These are phyloP conservation scores for Lolium rigidum DNA, from an alignment of 176 grass and related monocot species.

Conservation along the genomic window DNA sequence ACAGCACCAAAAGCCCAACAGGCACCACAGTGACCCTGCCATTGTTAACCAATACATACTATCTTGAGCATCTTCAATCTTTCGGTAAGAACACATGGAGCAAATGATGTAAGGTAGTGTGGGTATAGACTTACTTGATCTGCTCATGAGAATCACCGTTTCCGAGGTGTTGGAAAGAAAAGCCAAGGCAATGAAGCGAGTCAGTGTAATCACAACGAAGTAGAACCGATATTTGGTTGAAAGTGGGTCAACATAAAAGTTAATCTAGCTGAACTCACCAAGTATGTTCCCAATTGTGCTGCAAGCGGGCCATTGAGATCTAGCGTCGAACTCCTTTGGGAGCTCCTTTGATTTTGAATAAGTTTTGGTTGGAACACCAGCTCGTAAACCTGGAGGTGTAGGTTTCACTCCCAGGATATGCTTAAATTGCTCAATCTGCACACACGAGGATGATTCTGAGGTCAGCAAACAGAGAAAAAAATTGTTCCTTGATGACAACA, in stretches of 20 bases:
- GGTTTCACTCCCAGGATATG: slow-evolving; percentile 85
- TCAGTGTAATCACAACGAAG: slow-evolving; percentile 1
- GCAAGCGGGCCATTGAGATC: slow-evolving; percentile 76
- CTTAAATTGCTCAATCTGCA: slow-evolving; percentile 82
- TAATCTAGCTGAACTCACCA: slow-evolving; percentile 51
- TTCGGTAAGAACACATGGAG: background rate
- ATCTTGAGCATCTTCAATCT: slow-evolving; percentile 21
- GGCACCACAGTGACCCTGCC: slow-evolving; percentile 88
- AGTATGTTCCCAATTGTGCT: slow-evolving; percentile 86
- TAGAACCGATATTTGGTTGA: background rate
- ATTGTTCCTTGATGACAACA: background rate
- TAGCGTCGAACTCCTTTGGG: slow-evolving; percentile 81
- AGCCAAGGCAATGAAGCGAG: background rate
- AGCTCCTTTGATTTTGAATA: slow-evolving; percentile 58
- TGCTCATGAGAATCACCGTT: slow-evolving; percentile 43
- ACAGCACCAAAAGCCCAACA: slow-evolving; percentile 97
- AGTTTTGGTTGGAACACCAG: slow-evolving; percentile 51
- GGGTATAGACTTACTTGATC: slow-evolving; percentile 76
- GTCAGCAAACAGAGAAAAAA: background rate
- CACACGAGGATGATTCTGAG: background rate
- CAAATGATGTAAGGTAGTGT: slow-evolving; percentile 7
- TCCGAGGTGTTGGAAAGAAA: slow-evolving; percentile 17
- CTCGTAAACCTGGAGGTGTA: slow-evolving; percentile 40
- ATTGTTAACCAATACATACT: slow-evolving; percentile 27
- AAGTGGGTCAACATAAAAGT: slow-evolving; percentile 2